Conservation (phyloP, 225 moss, liverwort and hornwort genomes). For the Thuidium tamariscinum region DNA sequence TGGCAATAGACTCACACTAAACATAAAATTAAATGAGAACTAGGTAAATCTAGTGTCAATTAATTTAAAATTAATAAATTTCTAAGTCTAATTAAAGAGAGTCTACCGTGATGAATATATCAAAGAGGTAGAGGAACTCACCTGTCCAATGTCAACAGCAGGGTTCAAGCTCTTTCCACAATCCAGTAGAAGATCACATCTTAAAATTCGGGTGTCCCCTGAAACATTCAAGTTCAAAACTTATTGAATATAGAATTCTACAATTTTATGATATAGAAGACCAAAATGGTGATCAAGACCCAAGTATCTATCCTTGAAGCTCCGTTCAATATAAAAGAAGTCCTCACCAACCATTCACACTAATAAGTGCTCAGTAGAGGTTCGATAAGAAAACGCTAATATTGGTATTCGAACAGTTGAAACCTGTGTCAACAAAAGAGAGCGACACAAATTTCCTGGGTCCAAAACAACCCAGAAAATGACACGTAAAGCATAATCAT, state of each 20-base stretch:
- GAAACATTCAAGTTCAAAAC: background rate
- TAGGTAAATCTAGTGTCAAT: too few relatives aligned
- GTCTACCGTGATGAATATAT: too few relatives aligned
- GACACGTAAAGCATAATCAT: background rate
- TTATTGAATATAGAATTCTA: background rate
- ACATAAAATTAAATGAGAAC: background rate
- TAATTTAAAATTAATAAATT: background rate
- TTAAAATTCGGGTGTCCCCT: slow-evolving; percentile 65
- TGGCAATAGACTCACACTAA: too few relatives aligned
- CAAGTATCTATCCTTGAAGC: background rate
- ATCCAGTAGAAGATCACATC: slow-evolving; percentile 61
- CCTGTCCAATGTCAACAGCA: slow-evolving; percentile 82
- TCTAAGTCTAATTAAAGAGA: background rate
- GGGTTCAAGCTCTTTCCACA: slow-evolving; percentile 95
- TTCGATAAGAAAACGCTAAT: background rate
- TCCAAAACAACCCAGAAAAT: background rate
- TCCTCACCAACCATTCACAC: background rate
- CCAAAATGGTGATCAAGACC: background rate
- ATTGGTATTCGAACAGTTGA: background rate
- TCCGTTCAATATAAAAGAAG: background rate
- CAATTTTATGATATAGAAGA: background rate
- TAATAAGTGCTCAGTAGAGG: background rate
- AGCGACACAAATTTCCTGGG: background rate
- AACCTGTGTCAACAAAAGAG: background rate
- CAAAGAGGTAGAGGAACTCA: background rate